Evolutionary conservation across 148 eudicot genomes (phyloP).

Genomic region (Suaeda aralocaspica): DNA sequence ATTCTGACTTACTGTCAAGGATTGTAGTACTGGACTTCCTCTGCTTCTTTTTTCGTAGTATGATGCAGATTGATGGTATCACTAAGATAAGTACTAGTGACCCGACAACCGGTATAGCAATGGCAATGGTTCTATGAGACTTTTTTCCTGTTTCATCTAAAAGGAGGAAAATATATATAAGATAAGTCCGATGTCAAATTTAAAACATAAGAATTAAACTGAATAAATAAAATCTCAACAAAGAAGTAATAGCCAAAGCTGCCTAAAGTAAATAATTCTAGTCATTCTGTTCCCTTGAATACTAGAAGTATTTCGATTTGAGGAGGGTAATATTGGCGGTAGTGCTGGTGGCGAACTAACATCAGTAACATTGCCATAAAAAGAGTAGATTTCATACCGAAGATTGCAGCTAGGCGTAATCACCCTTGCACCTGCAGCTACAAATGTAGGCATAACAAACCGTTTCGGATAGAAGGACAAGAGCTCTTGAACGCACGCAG

Average conservation of each 20-base stretch:
- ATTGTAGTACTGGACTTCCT: background rate
- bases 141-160: constrained; percentile 6
- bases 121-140: background rate
- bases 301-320: constrained; percentile 1
- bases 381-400: constrained; percentile 29
- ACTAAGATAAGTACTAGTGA: background rate
- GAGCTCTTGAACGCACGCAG: constrained; percentile 4
- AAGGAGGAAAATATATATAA: background rate
- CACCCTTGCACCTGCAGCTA: constrained; percentile 26
- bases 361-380: constrained; percentile 22
- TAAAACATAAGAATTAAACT: background rate
- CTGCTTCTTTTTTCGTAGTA: constrained; percentile 8
- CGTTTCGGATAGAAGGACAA: background rate
- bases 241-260: background rate
- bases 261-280: background rate
- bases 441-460: constrained; percentile 13
- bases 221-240: background rate
- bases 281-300: constrained; percentile 4
- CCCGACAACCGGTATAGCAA: constrained; percentile 10
- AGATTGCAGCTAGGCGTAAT: constrained; percentile 27
- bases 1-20: constrained; percentile 11
- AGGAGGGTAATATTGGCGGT: constrained; percentile 5
- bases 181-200: background rate
- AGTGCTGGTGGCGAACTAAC: background rate
- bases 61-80: background rate